Base-by-base conservation (phyloP, 73 alveolate species). In the Uronychia setigera region DNA sequence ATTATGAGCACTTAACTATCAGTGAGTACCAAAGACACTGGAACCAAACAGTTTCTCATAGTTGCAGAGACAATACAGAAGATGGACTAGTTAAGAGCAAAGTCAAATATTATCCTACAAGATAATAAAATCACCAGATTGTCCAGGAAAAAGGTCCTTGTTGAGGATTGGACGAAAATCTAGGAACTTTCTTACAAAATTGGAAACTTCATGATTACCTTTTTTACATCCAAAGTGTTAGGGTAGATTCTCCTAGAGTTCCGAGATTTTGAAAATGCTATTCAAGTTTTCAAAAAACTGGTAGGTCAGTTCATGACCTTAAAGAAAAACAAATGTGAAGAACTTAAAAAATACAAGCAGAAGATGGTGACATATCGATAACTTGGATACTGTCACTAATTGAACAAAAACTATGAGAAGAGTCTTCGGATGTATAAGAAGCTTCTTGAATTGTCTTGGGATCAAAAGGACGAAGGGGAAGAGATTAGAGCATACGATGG, bases 381-480 rank as follows among this genome's bases (percentile, higher is more conserved):
- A 33, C 60, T 88, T 29, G 94, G 91, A 1, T 82, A 80, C 84
- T 88, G 94, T 77, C 80, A 83, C 87, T 83, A 91, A 76, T 84
- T 88, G 0, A 59, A 33, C 27, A 88, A 81, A 58, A 59, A 77
- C 32, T 89, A 88, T 82, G 83, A 87, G 27, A 46, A 74, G 32
- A 88, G 91, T 0, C 74, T 88, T 0, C 81, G 75, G 29, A 79
- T 59, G 60, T 84, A 74, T 76, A 88, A 88, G 58, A 88, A 88
- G 32, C 59, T 59, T 31, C 82, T 88, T 0, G 88, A 77, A 60
- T 34, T 82, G 25, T 91, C 91, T 59, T 88, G 94, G 94, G 80
- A 79, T 26, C 82, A 89, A 33, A 78, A 81, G 46, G 92, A 83
- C 46, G 80, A 83, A n/a, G 77, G 74, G 13, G 76, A 74, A 89